phyloP scores from a whole-genome alignment of 192 early-diverging fungal genomes.

The Hyaloraphidium curvatum region DNA sequence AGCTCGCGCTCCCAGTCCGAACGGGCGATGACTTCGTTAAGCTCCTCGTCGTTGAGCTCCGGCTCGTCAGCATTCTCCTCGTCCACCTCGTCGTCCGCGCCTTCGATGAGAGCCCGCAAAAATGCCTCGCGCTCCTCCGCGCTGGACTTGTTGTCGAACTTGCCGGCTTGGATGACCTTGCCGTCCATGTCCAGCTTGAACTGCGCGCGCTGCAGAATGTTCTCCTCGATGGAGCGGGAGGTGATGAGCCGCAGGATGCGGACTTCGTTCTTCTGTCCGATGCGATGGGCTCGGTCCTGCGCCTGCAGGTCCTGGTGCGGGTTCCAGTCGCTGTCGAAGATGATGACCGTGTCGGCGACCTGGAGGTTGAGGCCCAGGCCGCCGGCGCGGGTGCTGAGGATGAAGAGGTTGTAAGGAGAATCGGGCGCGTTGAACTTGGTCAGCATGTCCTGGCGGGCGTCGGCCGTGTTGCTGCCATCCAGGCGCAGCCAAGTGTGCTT shows the following conservation, averaged over 20 bases:
- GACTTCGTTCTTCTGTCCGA: slow-evolving; percentile 96
- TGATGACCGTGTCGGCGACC: slow-evolving; percentile 93
- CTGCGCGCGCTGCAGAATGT: slow-evolving; percentile 77
- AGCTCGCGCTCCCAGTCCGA: slow-evolving; percentile 54
- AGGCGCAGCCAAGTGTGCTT: slow-evolving; percentile 59
- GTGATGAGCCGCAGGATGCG: slow-evolving; percentile 85
- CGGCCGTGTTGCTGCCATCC: slow-evolving; percentile 72
- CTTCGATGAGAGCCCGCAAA: slow-evolving; percentile 33
- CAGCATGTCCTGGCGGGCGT: slow-evolving; percentile 63
- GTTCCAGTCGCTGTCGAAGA: slow-evolving; percentile 98
- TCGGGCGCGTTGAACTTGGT: slow-evolving; percentile 64
- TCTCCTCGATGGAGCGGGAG: slow-evolving; percentile 80
- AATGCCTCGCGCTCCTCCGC: slow-evolving; percentile 83
- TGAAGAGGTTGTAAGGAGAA: slow-evolving; percentile 67
- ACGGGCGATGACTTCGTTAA: slow-evolving; percentile 86
- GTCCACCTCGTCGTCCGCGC: slow-evolving; percentile 38
- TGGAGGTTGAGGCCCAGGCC: slow-evolving; percentile 92
- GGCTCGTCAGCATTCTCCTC: slow-evolving; percentile 43
- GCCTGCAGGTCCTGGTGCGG: slow-evolving; percentile 97
- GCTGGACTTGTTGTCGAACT: slow-evolving; percentile 93
- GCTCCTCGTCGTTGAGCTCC: slow-evolving; percentile 46
- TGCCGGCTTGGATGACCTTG: slow-evolving; percentile 98
- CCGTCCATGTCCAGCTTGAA: slow-evolving; percentile 94
- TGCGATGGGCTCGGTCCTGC: slow-evolving; percentile 98
- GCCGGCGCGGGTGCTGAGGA: slow-evolving; percentile 89